Percentiles rank a stretch among this genome's conserved stretches.
phyloP scores from a whole-genome alignment of 805 yeast genomes.

The Vanderwaltozyma verrucispora region DNA sequence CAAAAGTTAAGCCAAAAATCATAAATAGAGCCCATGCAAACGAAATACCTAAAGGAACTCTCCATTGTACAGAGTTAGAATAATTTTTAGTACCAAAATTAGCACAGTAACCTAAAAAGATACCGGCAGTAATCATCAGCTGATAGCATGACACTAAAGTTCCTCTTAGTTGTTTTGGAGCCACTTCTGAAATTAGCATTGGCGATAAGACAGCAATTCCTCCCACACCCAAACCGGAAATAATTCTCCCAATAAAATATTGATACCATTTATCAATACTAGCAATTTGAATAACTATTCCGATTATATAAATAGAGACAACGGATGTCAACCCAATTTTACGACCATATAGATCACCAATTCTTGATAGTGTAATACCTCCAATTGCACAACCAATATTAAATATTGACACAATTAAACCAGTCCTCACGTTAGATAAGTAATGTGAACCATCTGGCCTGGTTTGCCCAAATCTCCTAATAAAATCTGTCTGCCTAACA shows the following conservation, averaged over 20 bases:
- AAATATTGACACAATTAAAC: conserved; percentile 37
- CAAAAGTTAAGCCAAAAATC: conserved; percentile 35
- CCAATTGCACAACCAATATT: conserved; percentile 73
- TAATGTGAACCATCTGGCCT: conserved; percentile 14
- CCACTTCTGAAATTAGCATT: conserved; percentile 44
- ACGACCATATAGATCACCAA: conserved; percentile 59
- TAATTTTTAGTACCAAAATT: conserved; percentile 46
- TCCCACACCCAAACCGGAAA: conserved; percentile 74
- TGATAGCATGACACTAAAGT: conserved; percentile 64
- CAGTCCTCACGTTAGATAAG: conserved; percentile 20
- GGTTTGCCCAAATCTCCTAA: conserved; percentile 18
- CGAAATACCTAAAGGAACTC: conserved; percentile 58
- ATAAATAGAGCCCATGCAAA: conserved; percentile 39
- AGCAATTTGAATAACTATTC: conserved; percentile 62
- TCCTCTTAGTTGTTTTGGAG: conserved; percentile 48
- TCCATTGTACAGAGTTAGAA: conserved; percentile 51
- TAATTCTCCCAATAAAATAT: conserved; percentile 55
- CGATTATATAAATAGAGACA: conserved; percentile 54
- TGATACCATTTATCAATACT: conserved; percentile 51
- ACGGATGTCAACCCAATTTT: conserved; percentile 49
- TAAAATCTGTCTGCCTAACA: conserved; percentile 34
- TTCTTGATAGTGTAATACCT: conserved; percentile 46
- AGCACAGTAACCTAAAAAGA: conserved; percentile 68
- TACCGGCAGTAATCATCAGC: conserved; percentile 64
- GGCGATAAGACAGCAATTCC: conserved; percentile 68